Evolutionary conservation across 192 early-diverging fungal genomes (phyloP).

Genomic region (Phycomyces nitens): DNA sequence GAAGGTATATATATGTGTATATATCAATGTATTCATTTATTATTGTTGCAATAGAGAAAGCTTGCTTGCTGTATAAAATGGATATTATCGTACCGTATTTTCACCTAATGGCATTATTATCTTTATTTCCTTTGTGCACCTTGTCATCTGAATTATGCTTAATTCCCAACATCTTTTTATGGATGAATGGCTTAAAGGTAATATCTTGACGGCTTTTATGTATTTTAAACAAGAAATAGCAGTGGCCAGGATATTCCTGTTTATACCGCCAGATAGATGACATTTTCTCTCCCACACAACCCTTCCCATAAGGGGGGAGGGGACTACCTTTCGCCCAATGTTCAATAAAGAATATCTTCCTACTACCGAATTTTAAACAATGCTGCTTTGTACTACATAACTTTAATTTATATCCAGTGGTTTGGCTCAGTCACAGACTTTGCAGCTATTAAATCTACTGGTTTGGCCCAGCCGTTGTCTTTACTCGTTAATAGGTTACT

Average conservation of each 20-base stretch:
- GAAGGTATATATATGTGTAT: background rate
- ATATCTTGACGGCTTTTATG: background rate
- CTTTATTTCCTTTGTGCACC: background rate
- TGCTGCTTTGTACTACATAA: no score
- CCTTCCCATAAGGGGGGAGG: no score
- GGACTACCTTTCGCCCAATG: no score
- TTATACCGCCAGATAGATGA: background rate
- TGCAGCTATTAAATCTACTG: no score
- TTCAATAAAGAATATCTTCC: no score
- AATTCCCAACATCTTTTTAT: background rate
- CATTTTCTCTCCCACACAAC: no score
- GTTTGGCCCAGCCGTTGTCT: no score
- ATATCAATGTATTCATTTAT: no score
- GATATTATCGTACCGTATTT: background rate
- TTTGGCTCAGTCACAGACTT: no score
- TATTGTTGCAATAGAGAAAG: background rate
- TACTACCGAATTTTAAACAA: no score
- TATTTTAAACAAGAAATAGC: background rate
- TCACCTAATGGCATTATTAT: slow-evolving; percentile 1
- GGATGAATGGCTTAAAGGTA: background rate
- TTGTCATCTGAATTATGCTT: slow-evolving; percentile 1
- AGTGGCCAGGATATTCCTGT: background rate
- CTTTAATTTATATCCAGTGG: no score
- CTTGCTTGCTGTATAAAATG: background rate
- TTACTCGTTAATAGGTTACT: no score